These are phyloP conservation scores for Ramalina intermedia DNA, from an alignment of 495 filamentous ascomycete species.

Conservation along the genomic window DNA sequence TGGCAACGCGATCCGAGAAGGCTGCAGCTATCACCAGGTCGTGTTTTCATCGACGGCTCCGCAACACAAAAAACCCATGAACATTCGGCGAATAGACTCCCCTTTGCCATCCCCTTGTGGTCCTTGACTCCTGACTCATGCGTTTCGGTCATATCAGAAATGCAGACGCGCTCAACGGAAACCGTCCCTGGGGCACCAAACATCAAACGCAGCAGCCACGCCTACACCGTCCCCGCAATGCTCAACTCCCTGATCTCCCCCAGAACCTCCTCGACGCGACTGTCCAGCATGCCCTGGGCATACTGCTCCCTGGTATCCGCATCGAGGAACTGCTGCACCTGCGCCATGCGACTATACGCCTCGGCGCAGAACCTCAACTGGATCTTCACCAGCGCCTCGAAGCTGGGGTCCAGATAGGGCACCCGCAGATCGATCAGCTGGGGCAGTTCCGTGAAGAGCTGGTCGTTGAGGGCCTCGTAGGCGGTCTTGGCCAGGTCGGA, in stretches of 20 bases:
- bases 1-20: too few species aligned
- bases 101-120: too few species aligned
- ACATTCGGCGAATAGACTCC: too few species aligned
- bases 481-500: constrained; percentile 81
- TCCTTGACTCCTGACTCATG: neutral
- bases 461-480: constrained; percentile 93
- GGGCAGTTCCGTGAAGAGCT: constrained; percentile 83
- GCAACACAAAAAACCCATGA: too few species aligned
- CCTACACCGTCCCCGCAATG: constrained; percentile 62
- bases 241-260: constrained; percentile 95
- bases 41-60: too few species aligned
- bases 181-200: neutral
- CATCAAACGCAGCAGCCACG: neutral
- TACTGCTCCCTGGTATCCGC: constrained; percentile 95
- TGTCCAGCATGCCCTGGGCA: constrained; percentile 83
- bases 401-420: constrained; percentile 89
- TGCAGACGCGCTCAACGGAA: neutral
- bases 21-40: too few species aligned
- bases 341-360: constrained; percentile 91
- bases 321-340: constrained; percentile 97
- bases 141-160: neutral
- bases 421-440: constrained; percentile 95
- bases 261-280: constrained; percentile 83
- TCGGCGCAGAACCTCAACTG: constrained; percentile 95
- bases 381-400: constrained; percentile 97